phyloP scores from a whole-genome alignment of 1,284 basidiomycete species.

The Irpex sp. region DNA sequence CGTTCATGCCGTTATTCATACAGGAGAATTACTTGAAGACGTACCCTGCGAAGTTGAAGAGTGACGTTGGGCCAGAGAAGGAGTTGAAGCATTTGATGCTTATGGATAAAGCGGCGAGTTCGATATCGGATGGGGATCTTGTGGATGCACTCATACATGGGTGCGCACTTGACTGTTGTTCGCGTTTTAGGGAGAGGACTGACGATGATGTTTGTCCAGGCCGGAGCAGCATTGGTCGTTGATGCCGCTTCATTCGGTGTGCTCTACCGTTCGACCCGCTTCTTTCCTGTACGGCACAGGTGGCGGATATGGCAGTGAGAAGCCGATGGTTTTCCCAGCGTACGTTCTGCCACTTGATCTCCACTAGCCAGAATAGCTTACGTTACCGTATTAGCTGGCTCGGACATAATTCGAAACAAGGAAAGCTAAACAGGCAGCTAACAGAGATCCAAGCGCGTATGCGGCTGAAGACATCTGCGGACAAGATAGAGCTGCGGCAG shows the following conservation, averaged over 20 bases:
- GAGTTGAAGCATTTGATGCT: constrained; percentile 72
- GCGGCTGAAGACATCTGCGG: constrained; percentile 89
- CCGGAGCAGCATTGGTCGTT: constrained; percentile 95
- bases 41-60: constrained; percentile 60
- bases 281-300: constrained; percentile 76
- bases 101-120: constrained; percentile 86
- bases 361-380: no score
- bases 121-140: constrained; percentile 95
- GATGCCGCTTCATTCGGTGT: constrained; percentile 91
- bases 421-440: constrained; percentile 78
- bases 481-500: constrained; percentile 86
- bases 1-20: constrained; percentile 92
- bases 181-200: no score
- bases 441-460: constrained; percentile 93
- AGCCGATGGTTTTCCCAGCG: constrained; percentile 78
- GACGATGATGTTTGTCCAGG: constrained; percentile 34
- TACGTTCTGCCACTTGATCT: constrained; percentile 34
- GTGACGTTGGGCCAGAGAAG: constrained; percentile 62
- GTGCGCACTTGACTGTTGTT: constrained; percentile 33
- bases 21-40: constrained; percentile 95
- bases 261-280: constrained; percentile 85
- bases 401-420: constrained; percentile 94
- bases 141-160: constrained; percentile 94
- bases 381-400: constrained; percentile 67
- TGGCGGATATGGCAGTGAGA: constrained; percentile 64